Percentiles rank a stretch among this genome's conserved stretches.
phyloP scores from a whole-genome alignment of 345 rosid species.

The Moringa oleifera region DNA sequence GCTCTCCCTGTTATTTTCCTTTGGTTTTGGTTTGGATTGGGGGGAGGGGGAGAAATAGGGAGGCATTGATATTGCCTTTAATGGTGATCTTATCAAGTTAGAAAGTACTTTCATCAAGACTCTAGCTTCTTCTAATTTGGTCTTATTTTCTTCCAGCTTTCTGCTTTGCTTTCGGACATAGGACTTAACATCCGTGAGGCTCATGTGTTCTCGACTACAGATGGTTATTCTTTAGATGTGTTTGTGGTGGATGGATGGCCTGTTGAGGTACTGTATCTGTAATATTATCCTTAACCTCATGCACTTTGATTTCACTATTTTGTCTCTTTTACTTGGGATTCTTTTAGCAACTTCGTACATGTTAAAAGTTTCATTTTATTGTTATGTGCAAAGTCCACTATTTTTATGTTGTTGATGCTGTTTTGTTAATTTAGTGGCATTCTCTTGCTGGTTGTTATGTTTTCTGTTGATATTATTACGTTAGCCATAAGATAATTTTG shows the following conservation, averaged over 20 bases:
- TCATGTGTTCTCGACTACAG: conserved; percentile 71
- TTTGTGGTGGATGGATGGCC: conserved; percentile 81
- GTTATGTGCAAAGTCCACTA: background rate
- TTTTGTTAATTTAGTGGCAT: background rate
- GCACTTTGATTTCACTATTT: background rate
- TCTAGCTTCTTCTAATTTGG: conserved; percentile 17
- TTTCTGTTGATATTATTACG: background rate
- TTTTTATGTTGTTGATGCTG: background rate
- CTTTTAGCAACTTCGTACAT: background rate
- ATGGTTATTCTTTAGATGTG: conserved; percentile 78
- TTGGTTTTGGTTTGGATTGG: background rate
- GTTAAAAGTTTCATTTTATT: too few relatives aligned
- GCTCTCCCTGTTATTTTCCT: too few relatives aligned
- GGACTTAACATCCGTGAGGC: conserved; percentile 83
- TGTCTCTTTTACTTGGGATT: background rate
- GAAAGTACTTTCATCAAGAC: background rate
- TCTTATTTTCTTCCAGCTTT: conserved; percentile 44
- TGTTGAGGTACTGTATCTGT: conserved; percentile 34
- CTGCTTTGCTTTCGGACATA: conserved; percentile 72
- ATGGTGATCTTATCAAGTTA: background rate
- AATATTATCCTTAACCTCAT: background rate
- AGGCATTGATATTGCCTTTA: too few relatives aligned
- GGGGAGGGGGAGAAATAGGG: background rate
- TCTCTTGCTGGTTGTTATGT: background rate
- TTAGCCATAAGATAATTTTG: background rate